Base-by-base conservation (phyloP, 768 basidiomycete genomes). In the Pleurotus sapidus region DNA sequence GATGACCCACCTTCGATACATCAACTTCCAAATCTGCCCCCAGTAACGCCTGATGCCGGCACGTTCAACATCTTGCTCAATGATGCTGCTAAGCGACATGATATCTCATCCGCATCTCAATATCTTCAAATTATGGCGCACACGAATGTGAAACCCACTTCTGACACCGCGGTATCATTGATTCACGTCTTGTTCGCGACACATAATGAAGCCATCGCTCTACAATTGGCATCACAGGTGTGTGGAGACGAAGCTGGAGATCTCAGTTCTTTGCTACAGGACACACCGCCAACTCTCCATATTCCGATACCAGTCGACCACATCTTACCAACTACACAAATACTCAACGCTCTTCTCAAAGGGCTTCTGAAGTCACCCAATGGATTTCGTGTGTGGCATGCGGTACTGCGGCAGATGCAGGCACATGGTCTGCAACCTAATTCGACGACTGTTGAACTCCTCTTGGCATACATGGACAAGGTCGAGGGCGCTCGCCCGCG, bases 31-130 rank as follows among this genome's bases (percentile, higher is more conserved):
- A 42, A 39, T 46, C 49, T 55, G 37, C 23, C 42, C 40, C 47
- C 42, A 55, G 53, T 77, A 23, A 64, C 49, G 55, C 84, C 88
- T 18, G 80, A 87, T 61, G 77, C 79, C 7, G 72, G 75, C 11
- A 91, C 89, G 0, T 88, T 83, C 68, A 77, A 83, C 7, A 77
- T 85, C 45, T 74, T 88, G 59, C 83, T 90, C 67, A 79, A 83
- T 64, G 75, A 82, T 61, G 67, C 84, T 55, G 79, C 78, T 34
- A 67, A 62, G 15, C 73, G 72, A 38, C 71, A 71, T 30, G 76
- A 84, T 61, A 69, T 82, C 42, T 60, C 74, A 17, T 74, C 73
- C 45, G 79, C 83, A 7, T 64, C 81, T 56, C 67, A 71, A 23
- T 69, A 86, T 46, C 69, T 84, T 51, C 67, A 77, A 34, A 72